Percentiles rank a stretch among this genome's conserved stretches.
These are phyloP conservation scores for Ogataea pilisensis DNA, from an alignment of 805 yeast species.

Conservation along the genomic window DNA sequence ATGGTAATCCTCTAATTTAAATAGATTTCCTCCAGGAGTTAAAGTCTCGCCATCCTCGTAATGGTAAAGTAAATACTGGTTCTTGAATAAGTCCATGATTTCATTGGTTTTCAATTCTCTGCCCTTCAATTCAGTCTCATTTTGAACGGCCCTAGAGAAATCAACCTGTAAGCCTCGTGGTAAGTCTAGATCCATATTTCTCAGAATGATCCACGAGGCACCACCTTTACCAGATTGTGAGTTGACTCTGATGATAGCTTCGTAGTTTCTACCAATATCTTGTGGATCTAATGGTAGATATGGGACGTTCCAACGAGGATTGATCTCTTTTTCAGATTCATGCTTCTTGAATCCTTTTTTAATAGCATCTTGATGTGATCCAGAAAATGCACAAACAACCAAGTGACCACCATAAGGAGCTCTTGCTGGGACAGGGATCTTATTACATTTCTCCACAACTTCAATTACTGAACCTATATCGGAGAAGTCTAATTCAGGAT, in stretches of 20 bases:
- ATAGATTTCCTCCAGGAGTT: constrained; percentile 16
- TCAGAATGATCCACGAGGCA: constrained; percentile 75
- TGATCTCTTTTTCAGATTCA: constrained; percentile 42
- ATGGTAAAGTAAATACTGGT: constrained; percentile 45
- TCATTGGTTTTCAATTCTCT: constrained; percentile 66
- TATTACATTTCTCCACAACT: constrained; percentile 71
- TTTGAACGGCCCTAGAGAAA: constrained; percentile 67
- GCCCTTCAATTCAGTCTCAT: constrained; percentile 63
- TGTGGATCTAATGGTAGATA: constrained; percentile 78
- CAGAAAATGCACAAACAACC: constrained; percentile 76
- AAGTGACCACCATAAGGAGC: constrained; percentile 80
- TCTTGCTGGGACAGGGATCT: constrained; percentile 68
- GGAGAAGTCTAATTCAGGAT: constrained; percentile 69
- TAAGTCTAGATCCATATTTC: constrained; percentile 66
- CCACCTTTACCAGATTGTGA: constrained; percentile 90
- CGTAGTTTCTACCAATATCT: constrained; percentile 77
- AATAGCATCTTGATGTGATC: constrained; percentile 41
- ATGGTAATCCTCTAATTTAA: constrained; percentile 24
- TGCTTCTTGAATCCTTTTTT: constrained; percentile 38
- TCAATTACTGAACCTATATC: constrained; percentile 64
- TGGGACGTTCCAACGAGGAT: constrained; percentile 57
- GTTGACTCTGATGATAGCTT: constrained; percentile 78
- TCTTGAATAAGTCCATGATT: constrained; percentile 60
- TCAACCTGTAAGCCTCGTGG: constrained; percentile 70
- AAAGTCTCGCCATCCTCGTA: constrained; percentile 24